phyloP scores from a whole-genome alignment of 805 yeast genomes.

The Torulaspora quercuum region DNA sequence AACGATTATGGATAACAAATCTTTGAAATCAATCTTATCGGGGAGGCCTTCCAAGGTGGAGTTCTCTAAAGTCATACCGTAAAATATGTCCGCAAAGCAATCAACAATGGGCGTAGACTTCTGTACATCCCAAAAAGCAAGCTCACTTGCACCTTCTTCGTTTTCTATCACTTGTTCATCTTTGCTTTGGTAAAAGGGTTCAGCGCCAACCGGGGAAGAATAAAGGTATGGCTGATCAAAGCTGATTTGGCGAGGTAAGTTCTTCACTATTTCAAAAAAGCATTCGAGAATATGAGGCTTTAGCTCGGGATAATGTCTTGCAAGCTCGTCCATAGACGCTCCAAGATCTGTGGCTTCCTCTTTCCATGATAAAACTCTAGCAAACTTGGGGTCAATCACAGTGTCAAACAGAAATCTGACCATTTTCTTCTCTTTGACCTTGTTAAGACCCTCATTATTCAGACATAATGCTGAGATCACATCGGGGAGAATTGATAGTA shows the following conservation, averaged over 20 bases:
- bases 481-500: slow-evolving; percentile 63
- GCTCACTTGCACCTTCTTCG: slow-evolving; percentile 42
- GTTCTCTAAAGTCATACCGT: slow-evolving; percentile 51
- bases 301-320: slow-evolving; percentile 76
- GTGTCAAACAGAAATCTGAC: slow-evolving; percentile 48
- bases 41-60: slow-evolving; percentile 44
- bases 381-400: slow-evolving; percentile 47
- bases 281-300: slow-evolving; percentile 55
- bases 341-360: slow-evolving; percentile 60
- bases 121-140: slow-evolving; percentile 53
- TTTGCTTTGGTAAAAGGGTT: slow-evolving; percentile 41
- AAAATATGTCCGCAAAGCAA: slow-evolving; percentile 45
- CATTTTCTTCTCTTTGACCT: slow-evolving; percentile 44
- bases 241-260: slow-evolving; percentile 42
- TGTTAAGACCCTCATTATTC: slow-evolving; percentile 64
- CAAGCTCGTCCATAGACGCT: slow-evolving; percentile 68
- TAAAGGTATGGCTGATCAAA: slow-evolving; percentile 46
- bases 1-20: slow-evolving; percentile 49
- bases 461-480: slow-evolving; percentile 79
- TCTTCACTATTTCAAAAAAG: slow-evolving; percentile 44
- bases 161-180: slow-evolving; percentile 42
- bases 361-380: slow-evolving; percentile 51
- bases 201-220: slow-evolving; percentile 34
- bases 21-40: slow-evolving; percentile 39
- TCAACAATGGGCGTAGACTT: slow-evolving; percentile 48